Percentiles rank a stretch among this genome's conserved stretches.
Conservation (phyloP, 108 stramenopile species). For the Pseudonitzschia multiseries region DNA sequence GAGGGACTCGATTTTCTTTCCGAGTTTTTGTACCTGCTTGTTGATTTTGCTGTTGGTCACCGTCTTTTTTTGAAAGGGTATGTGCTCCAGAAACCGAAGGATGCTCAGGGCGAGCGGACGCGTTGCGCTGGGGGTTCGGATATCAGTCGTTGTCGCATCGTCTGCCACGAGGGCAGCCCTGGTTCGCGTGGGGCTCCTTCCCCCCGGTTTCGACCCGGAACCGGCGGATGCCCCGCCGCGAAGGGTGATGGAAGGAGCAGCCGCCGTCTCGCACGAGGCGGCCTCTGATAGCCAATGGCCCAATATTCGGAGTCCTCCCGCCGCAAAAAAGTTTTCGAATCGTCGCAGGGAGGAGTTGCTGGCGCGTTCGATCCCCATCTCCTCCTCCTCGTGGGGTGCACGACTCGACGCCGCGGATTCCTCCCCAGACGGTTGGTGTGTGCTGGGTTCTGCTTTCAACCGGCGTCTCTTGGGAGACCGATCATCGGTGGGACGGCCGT, state of each 20-base stretch:
- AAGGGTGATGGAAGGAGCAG: not conserved
- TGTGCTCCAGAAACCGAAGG: slow-evolving; percentile 36
- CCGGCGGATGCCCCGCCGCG: no score
- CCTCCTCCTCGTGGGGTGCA: slow-evolving; percentile 16
- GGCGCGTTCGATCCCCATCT: not conserved
- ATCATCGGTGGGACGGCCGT: not conserved
- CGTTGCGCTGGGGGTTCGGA: slow-evolving; percentile 25
- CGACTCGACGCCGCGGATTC: not conserved
- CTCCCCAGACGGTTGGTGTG: not conserved
- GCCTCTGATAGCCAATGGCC: slow-evolving; percentile 55
- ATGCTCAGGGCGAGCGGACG: slow-evolving; percentile 45
- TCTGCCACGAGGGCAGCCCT: no score
- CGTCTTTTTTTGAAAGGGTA: slow-evolving; percentile 52
- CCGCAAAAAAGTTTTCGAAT: slow-evolving; percentile 39
- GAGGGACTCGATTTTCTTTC: slow-evolving; percentile 40
- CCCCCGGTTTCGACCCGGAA: no score
- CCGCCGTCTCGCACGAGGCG: slow-evolving; percentile 13
- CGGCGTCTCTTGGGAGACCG: no score
- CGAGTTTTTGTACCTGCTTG: slow-evolving; percentile 45
- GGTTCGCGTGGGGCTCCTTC: no score
- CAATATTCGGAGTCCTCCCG: slow-evolving; percentile 52
- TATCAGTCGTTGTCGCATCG: not conserved
- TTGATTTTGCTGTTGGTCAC: slow-evolving; percentile 60
- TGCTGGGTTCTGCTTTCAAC: not conserved
- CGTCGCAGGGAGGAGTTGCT: not conserved